Base-by-base conservation (phyloP, 257 asterid genomes). In the Apocynum venetum region DNA sequence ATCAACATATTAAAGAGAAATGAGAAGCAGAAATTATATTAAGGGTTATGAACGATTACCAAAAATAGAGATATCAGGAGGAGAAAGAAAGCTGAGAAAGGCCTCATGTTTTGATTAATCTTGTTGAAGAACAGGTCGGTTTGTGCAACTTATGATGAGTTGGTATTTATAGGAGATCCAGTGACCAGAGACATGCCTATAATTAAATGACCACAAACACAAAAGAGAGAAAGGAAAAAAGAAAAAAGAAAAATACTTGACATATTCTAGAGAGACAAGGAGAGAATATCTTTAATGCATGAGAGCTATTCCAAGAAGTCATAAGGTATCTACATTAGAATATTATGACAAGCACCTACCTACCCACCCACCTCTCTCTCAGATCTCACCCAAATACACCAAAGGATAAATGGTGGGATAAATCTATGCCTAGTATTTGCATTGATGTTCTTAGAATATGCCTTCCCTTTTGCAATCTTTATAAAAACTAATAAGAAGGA, bases 121-220 rank as follows among this genome's bases (percentile, higher is more conserved):
- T 53, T 25, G 70, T 53, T 17, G 72, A 19, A 65, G 36, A 36
- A 57, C 35, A 11, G 55, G 15, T 51, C 55, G 55, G 55, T 55
- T 55, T 55, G 31, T 47, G 68, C 68, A 56, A 63, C 43, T 80
- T 40, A 55, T 55, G 2, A 15, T 53, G n/a, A 20, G 52, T 19
- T 69, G 57, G 60, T 66, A 80, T 59, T 80, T 80, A 79, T 79
- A 73, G 44, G 73, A 76, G 3, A 31, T 38, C 3, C 10, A 36
- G 69, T 31, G 15, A 64, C 12, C 20, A 64, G 70, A 36, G 44
- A 64, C 44, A 64, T n/a, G 3, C 14, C 6, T 25, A 31, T 25
- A 49, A 49, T 49, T 49, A 49, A 7, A 49, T 53, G 80, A 69
- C 80, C 76, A 44, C 7, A 40, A 35, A 10, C 31, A 25, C 31